These are phyloP conservation scores for Violaceomyces palustris DNA, from an alignment of 1,284 basidiomycete species.

Conservation along the genomic window DNA sequence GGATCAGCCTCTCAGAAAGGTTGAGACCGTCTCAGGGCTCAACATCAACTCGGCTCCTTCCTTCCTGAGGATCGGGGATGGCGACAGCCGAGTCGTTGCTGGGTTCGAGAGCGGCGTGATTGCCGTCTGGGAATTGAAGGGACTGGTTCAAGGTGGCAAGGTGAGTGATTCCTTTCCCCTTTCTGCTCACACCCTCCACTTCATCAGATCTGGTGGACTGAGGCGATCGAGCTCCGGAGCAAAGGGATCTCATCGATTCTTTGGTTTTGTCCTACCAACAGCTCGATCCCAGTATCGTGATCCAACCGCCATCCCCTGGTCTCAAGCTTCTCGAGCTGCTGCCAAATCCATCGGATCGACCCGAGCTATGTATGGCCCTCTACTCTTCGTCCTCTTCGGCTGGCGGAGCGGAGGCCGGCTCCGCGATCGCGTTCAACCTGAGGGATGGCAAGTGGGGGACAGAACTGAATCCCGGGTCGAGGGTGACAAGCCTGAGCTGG, in stretches of 20 bases:
- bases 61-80: conserved; percentile 28
- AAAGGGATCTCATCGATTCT: no score
- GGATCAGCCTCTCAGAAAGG: conserved; percentile 6
- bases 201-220: no score
- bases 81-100: conserved; percentile 12
- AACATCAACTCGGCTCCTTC: conserved; percentile 17
- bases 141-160: conserved; percentile 10
- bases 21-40: conserved; percentile 12
- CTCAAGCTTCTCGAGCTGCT: conserved; percentile 40
- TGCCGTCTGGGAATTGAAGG: conserved; percentile 25
- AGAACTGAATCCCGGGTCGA: conserved; percentile 11
- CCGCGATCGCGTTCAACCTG: conserved; percentile 25
- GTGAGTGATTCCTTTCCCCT: conserved; percentile 1
- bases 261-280: no score
- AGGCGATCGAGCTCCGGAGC: no score
- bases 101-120: conserved; percentile 35
- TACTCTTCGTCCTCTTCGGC: conserved; percentile 45
- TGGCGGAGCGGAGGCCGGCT: conserved; percentile 34
- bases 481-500: conserved; percentile 63
- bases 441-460: conserved; percentile 20
- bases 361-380: conserved; percentile 53
- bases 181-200: no score
- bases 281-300: conserved; percentile 18
- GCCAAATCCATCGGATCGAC: conserved; percentile 55
- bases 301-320: conserved; percentile 21